Evolutionary conservation across 2,329 filamentous ascomycete genomes (phyloP).

Genomic region (Neofusicoccum umdonicola): DNA sequence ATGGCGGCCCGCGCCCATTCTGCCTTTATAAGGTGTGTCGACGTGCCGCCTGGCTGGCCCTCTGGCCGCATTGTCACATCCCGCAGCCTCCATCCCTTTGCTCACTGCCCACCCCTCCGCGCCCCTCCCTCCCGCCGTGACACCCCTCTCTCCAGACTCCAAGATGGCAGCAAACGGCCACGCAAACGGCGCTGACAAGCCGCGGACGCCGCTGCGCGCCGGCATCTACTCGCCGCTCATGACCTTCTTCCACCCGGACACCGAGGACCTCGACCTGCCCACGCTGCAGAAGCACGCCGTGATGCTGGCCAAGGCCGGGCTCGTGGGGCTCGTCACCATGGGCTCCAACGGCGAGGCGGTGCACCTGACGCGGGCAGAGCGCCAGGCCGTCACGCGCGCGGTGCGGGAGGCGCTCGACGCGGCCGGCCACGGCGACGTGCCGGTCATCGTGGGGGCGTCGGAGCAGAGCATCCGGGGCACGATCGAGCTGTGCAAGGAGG

Average conservation of each 20-base stretch:
- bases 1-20: conserved; percentile 20
- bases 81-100: neutral
- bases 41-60: neutral
- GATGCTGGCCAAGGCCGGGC: conserved; percentile 71
- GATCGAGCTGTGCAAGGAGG: conserved; percentile 69
- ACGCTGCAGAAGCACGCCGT: conserved; percentile 78
- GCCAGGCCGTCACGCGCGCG: conserved; percentile 69
- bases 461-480: conserved; percentile 80
- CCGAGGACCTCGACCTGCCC: conserved; percentile 79
- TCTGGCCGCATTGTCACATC: neutral
- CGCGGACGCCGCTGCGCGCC: conserved; percentile 64
- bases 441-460: conserved; percentile 78
- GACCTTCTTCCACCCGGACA: conserved; percentile 83
- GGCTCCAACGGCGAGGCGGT: conserved; percentile 89
- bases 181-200: conserved; percentile 29
- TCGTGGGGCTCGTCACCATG: conserved; percentile 81
- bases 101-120: neutral
- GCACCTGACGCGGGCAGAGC: conserved; percentile 77
- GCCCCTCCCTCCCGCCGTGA: conserved; percentile 16
- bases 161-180: conserved; percentile 30
- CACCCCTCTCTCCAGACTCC: conserved; percentile 16
- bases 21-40: conserved; percentile 17
- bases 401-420: conserved; percentile 80
- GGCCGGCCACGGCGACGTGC: conserved; percentile 71
- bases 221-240: conserved; percentile 87